Percentiles rank a stretch among this genome's conserved stretches.
phyloP scores from a whole-genome alignment of 306 rosid genomes.

The Vicia faba region DNA sequence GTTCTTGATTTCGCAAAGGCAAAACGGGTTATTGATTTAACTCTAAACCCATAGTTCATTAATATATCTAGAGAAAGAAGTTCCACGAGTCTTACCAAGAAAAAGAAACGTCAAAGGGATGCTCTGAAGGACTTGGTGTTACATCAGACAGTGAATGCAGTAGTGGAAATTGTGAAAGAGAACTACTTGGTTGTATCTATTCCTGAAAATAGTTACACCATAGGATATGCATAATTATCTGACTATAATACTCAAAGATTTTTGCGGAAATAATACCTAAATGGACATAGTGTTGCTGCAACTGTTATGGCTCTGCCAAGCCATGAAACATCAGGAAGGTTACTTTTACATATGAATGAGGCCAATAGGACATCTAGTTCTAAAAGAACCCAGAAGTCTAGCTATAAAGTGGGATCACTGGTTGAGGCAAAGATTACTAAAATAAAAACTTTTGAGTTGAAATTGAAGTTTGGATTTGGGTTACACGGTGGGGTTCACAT shows the following conservation, averaged over 20 bases:
- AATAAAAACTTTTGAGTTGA: slow-evolving; percentile 72
- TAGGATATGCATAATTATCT: too few relatives aligned
- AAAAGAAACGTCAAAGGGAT: too few relatives aligned
- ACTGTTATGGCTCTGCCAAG: slow-evolving; percentile 79
- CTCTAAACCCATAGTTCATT: too few relatives aligned
- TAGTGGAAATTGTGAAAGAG: too few relatives aligned
- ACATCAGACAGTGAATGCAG: too few relatives aligned
- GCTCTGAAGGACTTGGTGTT: too few relatives aligned
- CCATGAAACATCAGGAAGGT: slow-evolving; percentile 70
- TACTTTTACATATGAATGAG: slow-evolving; percentile 71
- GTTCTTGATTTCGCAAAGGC: too few relatives aligned
- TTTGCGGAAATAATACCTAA: slow-evolving; percentile 54
- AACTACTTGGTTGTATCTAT: too few relatives aligned
- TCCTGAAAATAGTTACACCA: too few relatives aligned
- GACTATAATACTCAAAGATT: slow-evolving; percentile 83
- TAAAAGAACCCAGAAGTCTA: slow-evolving; percentile 74
- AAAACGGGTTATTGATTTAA: too few relatives aligned
- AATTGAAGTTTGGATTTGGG: slow-evolving; percentile 81
- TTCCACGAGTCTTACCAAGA: too few relatives aligned
- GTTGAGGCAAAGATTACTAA: slow-evolving; percentile 96
- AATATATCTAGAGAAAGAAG: too few relatives aligned
- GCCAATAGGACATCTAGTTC: slow-evolving; percentile 59
- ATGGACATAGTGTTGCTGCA: slow-evolving; percentile 82
- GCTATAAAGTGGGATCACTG: slow-evolving; percentile 73
- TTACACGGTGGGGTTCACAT: slow-evolving; percentile 74